Evolutionary conservation across 305 asterid genomes (phyloP).

Genomic region (Withania somnifera): DNA sequence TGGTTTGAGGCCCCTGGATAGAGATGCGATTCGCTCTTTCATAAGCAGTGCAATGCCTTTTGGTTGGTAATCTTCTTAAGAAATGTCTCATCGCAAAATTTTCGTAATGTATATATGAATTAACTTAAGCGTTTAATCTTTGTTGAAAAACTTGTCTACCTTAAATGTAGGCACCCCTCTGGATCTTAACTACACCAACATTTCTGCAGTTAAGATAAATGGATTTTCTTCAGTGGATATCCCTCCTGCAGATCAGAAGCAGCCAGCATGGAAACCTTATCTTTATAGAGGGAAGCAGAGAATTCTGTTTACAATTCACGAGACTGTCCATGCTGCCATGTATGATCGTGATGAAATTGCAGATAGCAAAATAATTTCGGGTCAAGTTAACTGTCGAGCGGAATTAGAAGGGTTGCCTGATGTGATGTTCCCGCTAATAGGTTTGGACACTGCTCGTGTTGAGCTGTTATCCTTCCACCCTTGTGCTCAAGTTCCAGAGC

Average conservation of each 20-base stretch:
- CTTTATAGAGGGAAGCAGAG: constrained; percentile 88
- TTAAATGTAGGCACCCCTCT: constrained; percentile 67
- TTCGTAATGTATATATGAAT: not conserved
- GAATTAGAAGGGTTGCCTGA: constrained; percentile 96
- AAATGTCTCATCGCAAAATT: constrained; percentile 12
- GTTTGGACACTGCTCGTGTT: constrained; percentile 56
- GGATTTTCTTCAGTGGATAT: constrained; percentile 77
- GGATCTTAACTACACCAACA: constrained; percentile 74
- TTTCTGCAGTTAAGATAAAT: constrained; percentile 55
- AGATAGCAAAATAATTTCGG: constrained; percentile 68
- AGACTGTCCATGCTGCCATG: constrained; percentile 85
- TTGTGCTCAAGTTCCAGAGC: constrained; percentile 98
- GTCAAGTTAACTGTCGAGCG: constrained; percentile 96
- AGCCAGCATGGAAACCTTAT: constrained; percentile 98
- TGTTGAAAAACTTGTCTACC: constrained; percentile 4
- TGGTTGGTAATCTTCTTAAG: constrained; percentile 58
- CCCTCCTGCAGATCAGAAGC: constrained; percentile 84
- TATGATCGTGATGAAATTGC: constrained; percentile 94
- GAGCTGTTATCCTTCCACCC: constrained; percentile 88
- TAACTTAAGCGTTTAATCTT: not conserved
- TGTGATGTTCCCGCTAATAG: constrained; percentile 73
- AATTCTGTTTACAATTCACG: constrained; percentile 78
- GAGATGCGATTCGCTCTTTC: constrained; percentile 77
- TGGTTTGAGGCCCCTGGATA: constrained; percentile 80
- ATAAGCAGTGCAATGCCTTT: constrained; percentile 87